A percentile compares a stretch with the other conserved stretches of the same genome.
Evolutionary conservation across 2,329 filamentous ascomycete genomes (phyloP).

Genomic region (Gaeumannomyces tritici): DNA sequence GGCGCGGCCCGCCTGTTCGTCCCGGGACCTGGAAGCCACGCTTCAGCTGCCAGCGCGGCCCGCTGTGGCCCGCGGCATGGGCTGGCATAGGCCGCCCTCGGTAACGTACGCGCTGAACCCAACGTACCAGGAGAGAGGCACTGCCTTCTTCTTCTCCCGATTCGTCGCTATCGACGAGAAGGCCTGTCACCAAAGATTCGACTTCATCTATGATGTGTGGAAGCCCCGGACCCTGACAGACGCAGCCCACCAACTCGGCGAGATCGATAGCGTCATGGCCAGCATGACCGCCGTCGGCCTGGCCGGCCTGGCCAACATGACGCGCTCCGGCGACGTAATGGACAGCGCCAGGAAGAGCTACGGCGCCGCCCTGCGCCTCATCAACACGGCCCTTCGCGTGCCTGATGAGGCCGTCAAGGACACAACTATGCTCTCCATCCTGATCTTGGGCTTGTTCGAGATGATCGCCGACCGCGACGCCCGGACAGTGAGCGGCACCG

Average conservation of each 20-base stretch:
- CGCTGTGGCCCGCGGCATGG: neutral
- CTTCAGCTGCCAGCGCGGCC: neutral
- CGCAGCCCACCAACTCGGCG: conserved; percentile 7
- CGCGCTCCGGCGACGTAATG: conserved; percentile 29
- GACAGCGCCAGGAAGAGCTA: conserved; percentile 40
- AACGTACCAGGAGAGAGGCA: conserved; percentile 31
- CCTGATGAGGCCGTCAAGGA: conserved; percentile 33
- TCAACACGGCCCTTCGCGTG: conserved; percentile 37
- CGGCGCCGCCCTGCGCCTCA: conserved; percentile 38
- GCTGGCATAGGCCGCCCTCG: neutral
- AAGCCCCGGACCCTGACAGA: conserved; percentile 25
- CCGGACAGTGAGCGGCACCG: conserved; percentile 33
- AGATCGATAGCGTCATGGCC: conserved; percentile 35
- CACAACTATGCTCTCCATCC: conserved; percentile 41
- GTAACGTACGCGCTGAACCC: conserved; percentile 19
- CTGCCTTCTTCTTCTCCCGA: conserved; percentile 40
- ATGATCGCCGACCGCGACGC: conserved; percentile 37
- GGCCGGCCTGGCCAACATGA: conserved; percentile 38
- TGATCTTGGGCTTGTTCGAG: conserved; percentile 46
- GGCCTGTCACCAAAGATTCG: conserved; percentile 38
- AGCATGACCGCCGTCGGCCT: conserved; percentile 47
- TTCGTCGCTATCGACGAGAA: conserved; percentile 36
- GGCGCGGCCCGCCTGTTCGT: neutral
- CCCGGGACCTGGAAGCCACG: neutral
- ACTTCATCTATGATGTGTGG: conserved; percentile 44